Evolutionary conservation across 345 rosid species (phyloP), one percentile per base, ranked within the genome.

Genomic region (Clausena lansium): DNA sequence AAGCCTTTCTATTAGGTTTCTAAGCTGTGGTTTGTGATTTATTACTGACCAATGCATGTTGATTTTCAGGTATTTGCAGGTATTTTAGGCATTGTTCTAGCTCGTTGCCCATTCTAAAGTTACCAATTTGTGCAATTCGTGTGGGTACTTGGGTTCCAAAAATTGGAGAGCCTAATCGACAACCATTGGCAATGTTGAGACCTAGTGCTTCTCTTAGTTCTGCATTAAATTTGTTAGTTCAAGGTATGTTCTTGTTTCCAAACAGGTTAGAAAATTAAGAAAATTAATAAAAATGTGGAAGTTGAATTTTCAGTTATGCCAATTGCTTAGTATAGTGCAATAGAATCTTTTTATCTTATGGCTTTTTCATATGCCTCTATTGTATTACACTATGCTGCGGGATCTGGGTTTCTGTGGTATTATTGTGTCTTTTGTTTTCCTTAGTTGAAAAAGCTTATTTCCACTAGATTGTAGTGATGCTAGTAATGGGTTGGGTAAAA

Each of bases 121-220:
- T 84, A 55, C 88, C 90, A 2, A 84, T 89, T 75, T 81, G 81
- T 79, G 70, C 90, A 59, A 84, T 89, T 67, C 85, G 84, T 54
- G 60, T 87, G 39, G 92, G 92, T 41, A 83, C 92, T 68, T 89
- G 90, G 90, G 90, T 87, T 72, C 92, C 90, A 8, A 83, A 78
- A 81, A 81, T 89, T 76, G 89, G 88, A 38, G 92, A 87, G 70
- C 75, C 86, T 65, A 85, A 78, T 64, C 72, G 81, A 63, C 83
- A 78, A 39, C 89, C 92, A 17, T 84, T 91, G 45, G 91, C 91
- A 5, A 83, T 85, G 86, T 81, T 91, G 86, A 87, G 86, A 80
- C 92, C 85, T 68, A 85, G 85, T 71, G 88, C 91, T 77, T 75
- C 96, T 45, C 93, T 91, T 72, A 88, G 84, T 76, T 82, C 88